Conservation (phyloP, 2,329 filamentous ascomycete genomes). For the Fusarium foetens region DNA sequence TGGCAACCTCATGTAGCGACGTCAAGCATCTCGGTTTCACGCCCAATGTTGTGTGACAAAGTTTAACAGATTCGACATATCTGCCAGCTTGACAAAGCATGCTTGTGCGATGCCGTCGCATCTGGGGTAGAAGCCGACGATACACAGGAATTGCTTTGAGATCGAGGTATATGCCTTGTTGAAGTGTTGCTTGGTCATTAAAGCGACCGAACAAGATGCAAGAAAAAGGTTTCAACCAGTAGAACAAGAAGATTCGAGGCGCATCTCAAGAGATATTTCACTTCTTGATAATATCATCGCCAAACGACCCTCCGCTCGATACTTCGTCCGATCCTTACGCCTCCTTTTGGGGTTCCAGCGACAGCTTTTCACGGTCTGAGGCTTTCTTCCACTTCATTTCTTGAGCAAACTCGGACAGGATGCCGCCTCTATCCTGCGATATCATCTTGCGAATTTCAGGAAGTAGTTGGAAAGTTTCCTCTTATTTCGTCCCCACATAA, state of each 20-base stretch:
- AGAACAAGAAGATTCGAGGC: background rate
- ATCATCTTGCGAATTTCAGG: background rate
- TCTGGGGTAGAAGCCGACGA: conserved; percentile 25
- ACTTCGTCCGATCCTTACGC: background rate
- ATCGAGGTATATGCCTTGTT: conserved; percentile 2
- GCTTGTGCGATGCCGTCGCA: conserved; percentile 13
- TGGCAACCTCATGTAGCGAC: background rate
- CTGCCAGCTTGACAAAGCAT: conserved; percentile 39
- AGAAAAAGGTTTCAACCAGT: background rate
- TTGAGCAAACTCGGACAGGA: background rate
- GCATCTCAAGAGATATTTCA: background rate
- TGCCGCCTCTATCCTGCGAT: background rate
- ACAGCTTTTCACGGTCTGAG: background rate
- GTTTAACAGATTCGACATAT: conserved; percentile 11
- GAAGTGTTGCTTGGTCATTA: conserved; percentile 10
- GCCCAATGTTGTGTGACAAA: background rate
- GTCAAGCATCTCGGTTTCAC: background rate
- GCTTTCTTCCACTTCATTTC: background rate
- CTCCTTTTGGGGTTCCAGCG: background rate
- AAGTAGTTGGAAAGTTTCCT: background rate
- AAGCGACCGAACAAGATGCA: conserved; percentile 13
- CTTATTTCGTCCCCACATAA: background rate
- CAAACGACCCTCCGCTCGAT: background rate
- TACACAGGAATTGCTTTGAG: conserved; percentile 19
- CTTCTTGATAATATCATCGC: too few relatives aligned